These are phyloP conservation scores for Paragyromitra xinjiangensis DNA, from an alignment of 495 filamentous ascomycete genomes.

Conservation along the genomic window DNA sequence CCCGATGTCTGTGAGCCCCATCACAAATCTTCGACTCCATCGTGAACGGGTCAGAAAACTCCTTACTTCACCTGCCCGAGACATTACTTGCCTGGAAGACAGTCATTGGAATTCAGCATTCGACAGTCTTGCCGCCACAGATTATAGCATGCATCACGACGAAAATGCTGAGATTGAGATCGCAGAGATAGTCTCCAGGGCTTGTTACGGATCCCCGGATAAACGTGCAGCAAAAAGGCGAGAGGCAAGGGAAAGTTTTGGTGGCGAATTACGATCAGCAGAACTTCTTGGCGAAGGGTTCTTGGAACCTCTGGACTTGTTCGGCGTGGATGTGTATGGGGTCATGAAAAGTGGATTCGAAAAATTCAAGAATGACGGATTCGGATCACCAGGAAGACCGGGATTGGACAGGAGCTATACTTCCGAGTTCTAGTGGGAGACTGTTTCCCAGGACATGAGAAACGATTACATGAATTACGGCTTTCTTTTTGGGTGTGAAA, in stretches of 20 bases:
- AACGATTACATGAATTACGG: constrained; percentile 52
- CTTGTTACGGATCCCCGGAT: constrained; percentile 74
- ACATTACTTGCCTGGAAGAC: constrained; percentile 72
- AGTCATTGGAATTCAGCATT: constrained; percentile 83
- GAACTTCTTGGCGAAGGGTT: constrained; percentile 66
- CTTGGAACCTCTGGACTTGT: constrained; percentile 66
- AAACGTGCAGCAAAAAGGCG: constrained; percentile 68
- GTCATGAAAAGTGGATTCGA: constrained; percentile 85
- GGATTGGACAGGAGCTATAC: constrained; percentile 61
- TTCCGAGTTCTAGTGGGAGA: constrained; percentile 60
- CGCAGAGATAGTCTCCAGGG: constrained; percentile 61
- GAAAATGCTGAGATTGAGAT: constrained; percentile 61
- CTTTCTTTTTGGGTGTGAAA: constrained; percentile 48
- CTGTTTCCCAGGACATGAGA: constrained; percentile 33
- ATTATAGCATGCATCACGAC: constrained; percentile 71
- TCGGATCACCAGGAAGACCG: constrained; percentile 58
- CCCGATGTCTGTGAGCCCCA: constrained; percentile 88
- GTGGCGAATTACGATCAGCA: constrained; percentile 65
- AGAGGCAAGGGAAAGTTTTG: constrained; percentile 51
- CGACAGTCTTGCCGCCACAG: constrained; percentile 64
- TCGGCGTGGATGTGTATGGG: constrained; percentile 83
- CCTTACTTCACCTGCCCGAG: constrained; percentile 85
- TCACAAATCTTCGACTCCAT: constrained; percentile 92
- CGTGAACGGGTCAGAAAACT: constrained; percentile 85
- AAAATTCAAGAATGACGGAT: constrained; percentile 55